A percentile compares a stretch with the other conserved stretches of the same genome.
Conservation (phyloP, 2,329 filamentous ascomycete genomes). For the Fusarium sp. region DNA sequence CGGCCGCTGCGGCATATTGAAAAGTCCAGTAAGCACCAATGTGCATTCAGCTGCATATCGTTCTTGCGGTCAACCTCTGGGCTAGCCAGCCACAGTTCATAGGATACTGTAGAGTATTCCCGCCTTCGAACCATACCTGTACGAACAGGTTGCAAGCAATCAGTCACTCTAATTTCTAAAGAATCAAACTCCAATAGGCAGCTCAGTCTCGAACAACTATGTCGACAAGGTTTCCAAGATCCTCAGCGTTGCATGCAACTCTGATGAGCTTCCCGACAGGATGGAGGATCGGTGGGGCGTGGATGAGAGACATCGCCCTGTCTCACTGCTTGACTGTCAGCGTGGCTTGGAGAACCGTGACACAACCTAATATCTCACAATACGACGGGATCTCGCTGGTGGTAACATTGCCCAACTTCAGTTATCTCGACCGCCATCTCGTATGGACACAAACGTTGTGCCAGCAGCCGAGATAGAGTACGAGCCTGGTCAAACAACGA, state of each 20-base stretch:
- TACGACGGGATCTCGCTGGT: conserved; percentile 25
- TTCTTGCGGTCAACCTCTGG: neutral
- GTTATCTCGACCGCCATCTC: conserved; percentile 14
- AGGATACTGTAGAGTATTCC: neutral
- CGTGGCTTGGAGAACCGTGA: conserved; percentile 18
- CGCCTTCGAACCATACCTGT: neutral
- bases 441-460: conserved; percentile 15
- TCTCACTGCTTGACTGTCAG: conserved; percentile 24
- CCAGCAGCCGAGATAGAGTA: conserved; percentile 27
- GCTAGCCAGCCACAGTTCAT: neutral
- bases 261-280: conserved; percentile 18
- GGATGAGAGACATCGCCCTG: conserved; percentile 9
- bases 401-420: conserved; percentile 17
- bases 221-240: conserved; percentile 2
- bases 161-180: neutral
- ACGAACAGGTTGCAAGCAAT: neutral
- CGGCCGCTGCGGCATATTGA: neutral
- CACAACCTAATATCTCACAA: conserved; percentile 21
- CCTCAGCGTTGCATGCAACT: conserved; percentile 2
- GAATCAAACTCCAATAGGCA: neutral
- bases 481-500: conserved; percentile 18
- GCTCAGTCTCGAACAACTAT: neutral
- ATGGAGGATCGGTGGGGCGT: conserved; percentile 14
- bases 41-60: neutral
- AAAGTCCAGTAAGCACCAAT: neutral